These are phyloP conservation scores for Nepenthes gracilis DNA, from an alignment of 148 eudicot species.

Conservation along the genomic window DNA sequence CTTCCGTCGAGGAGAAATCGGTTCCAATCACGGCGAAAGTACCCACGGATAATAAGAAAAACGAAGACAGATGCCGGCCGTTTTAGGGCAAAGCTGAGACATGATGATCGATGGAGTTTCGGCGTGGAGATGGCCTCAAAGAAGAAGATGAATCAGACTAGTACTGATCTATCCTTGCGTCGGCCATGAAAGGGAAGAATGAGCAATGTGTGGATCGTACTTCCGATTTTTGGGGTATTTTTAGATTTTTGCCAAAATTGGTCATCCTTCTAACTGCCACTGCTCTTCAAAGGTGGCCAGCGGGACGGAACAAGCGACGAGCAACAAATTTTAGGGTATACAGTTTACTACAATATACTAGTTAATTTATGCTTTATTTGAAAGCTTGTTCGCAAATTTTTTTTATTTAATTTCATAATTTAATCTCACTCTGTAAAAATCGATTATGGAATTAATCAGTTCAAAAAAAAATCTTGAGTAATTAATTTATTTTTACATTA, in stretches of 20 bases:
- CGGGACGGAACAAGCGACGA: too few species aligned
- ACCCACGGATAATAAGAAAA: constrained; percentile 14
- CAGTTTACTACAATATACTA: too few species aligned
- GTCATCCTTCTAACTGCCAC: not conserved
- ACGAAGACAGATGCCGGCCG: constrained; percentile 14
- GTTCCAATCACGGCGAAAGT: constrained; percentile 16
- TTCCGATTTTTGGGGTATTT: not conserved
- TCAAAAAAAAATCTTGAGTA: too few species aligned
- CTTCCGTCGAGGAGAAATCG: constrained; percentile 8
- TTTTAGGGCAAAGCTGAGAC: constrained; percentile 13
- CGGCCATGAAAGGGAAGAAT: constrained; percentile 8
- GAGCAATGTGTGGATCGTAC: not conserved
- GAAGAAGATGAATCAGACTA: constrained; percentile 3
- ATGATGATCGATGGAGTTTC: not conserved
- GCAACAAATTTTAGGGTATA: too few species aligned
- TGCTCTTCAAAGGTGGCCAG: too few species aligned
- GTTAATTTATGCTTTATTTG: too few species aligned
- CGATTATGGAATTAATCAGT: too few species aligned
- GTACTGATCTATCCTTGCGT: constrained; percentile 2
- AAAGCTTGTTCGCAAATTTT: too few species aligned
- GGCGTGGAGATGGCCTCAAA: constrained; percentile 12
- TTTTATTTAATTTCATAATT: too few species aligned
- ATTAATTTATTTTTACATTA: too few species aligned
- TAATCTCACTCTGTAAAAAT: too few species aligned
- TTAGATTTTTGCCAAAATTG: not conserved